Percentiles rank a stretch among this genome's conserved stretches.
phyloP scores from a whole-genome alignment of 2,329 filamentous ascomycete species.

The Aspergillus eucalypticola region DNA sequence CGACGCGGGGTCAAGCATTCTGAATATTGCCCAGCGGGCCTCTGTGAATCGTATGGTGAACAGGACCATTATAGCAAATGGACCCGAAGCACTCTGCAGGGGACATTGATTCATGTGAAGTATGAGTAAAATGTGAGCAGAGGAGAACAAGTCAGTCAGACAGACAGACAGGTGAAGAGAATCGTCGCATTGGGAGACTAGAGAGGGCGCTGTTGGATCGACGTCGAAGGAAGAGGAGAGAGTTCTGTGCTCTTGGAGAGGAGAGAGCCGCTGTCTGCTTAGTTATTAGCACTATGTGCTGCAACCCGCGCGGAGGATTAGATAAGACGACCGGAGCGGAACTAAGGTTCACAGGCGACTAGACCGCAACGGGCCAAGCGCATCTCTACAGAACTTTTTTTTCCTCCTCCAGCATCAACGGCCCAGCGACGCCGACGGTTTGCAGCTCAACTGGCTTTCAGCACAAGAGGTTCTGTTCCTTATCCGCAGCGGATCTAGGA shows the following conservation, averaged over 20 bases:
- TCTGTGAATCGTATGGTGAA: not conserved
- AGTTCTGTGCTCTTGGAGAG: no score
- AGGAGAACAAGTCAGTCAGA: no score
- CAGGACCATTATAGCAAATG: not conserved
- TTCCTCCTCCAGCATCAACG: slow-evolving; percentile 35
- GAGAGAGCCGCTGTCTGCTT: no score
- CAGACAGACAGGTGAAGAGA: no score
- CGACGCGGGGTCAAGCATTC: not conserved
- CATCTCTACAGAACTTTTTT: slow-evolving; percentile 47
- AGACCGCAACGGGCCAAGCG: slow-evolving; percentile 35
- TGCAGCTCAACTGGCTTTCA: slow-evolving; percentile 27
- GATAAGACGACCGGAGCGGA: slow-evolving; percentile 30
- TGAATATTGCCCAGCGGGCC: not conserved
- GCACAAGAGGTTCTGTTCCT: slow-evolving; percentile 19
- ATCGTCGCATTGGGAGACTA: no score
- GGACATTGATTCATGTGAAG: not conserved
- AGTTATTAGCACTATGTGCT: no score
- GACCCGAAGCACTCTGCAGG: not conserved
- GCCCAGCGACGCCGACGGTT: slow-evolving; percentile 24
- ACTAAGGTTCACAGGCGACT: slow-evolving; percentile 18
- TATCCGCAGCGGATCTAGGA: slow-evolving; percentile 16
- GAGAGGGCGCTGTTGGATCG: no score
- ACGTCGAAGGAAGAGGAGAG: no score
- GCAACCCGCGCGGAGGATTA: slow-evolving; percentile 26
- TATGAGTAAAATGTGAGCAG: no score